Evolutionary conservation across 371 early-diverging fungal species (phyloP).

Genomic region (Cokeromyces recurvatus): DNA sequence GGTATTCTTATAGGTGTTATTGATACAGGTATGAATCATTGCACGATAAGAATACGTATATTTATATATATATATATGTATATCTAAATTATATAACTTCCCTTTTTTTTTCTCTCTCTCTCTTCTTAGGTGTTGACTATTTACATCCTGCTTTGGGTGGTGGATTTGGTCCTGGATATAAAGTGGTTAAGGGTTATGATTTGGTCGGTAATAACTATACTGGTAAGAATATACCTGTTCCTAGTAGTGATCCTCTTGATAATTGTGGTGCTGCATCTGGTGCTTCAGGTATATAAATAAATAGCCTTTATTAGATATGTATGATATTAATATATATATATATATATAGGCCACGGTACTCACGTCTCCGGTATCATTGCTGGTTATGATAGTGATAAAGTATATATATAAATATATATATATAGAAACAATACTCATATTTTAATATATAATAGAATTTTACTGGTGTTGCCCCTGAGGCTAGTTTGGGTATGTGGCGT

Average conservation of each 20-base stretch:
- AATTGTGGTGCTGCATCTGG: conserved; percentile 34
- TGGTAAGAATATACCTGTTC: conserved; percentile 26
- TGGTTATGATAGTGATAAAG: conserved; percentile 48
- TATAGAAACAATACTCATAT: too few species aligned
- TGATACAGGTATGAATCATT: conserved; percentile 70
- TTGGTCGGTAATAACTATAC: conserved; percentile 52
- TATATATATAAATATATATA: too few species aligned
- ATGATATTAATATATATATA: too few species aligned
- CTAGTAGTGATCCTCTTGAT: conserved; percentile 37
- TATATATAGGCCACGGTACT: conserved; percentile 61
- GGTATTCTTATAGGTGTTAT: conserved; percentile 71
- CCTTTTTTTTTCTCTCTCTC: too few species aligned
- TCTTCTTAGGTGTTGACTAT: conserved; percentile 60
- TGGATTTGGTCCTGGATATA: conserved; percentile 56
- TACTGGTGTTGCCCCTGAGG: conserved; percentile 62
- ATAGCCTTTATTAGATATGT: too few species aligned
- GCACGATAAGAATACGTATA: too few species aligned
- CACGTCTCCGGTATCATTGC: conserved; percentile 67
- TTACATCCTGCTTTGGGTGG: conserved; percentile 72
- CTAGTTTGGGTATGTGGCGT: conserved; percentile 50
- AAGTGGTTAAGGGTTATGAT: conserved; percentile 57
- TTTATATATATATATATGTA: too few species aligned
- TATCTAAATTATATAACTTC: too few species aligned
- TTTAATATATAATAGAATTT: too few species aligned
- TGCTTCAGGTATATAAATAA: conserved; percentile 16